A percentile compares a stretch with the other conserved stretches of the same genome.
These are phyloP conservation scores for Termitomyces sp. DNA, from an alignment of 768 basidiomycete species.

Conservation along the genomic window DNA sequence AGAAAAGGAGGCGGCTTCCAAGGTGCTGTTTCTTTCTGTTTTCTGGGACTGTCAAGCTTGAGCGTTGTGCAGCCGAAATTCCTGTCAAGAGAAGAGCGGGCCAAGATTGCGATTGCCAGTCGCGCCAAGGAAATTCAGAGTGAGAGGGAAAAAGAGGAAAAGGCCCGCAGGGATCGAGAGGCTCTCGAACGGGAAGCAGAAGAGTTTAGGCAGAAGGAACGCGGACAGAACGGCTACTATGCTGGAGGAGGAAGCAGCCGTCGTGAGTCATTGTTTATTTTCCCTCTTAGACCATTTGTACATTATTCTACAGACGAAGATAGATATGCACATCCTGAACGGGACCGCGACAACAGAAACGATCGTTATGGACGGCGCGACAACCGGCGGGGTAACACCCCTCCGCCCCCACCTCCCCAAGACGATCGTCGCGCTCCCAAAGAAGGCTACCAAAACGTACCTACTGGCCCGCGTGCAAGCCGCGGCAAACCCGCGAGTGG, in stretches of 20 bases:
- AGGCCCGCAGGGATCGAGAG: constrained; percentile 54
- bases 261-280: constrained; percentile 24
- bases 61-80: constrained; percentile 72
- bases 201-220: constrained; percentile 49
- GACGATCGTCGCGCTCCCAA: constrained; percentile 29
- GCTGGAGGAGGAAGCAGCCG: constrained; percentile 24
- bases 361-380: constrained; percentile 35
- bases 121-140: constrained; percentile 78
- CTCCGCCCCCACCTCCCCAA: constrained; percentile 29
- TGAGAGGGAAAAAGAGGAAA: constrained; percentile 63
- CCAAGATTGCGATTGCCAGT: constrained; percentile 81
- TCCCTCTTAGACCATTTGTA: not conserved
- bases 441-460: constrained; percentile 59
- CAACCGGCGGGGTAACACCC: constrained; percentile 29
- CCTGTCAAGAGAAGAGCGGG: constrained; percentile 87
- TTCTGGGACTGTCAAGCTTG: not conserved
- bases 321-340: constrained; percentile 45
- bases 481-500: constrained; percentile 36
- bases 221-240: constrained; percentile 28
- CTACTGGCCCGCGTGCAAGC: constrained; percentile 81
- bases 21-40: constrained; percentile 39
- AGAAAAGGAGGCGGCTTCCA: constrained; percentile 87
- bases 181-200: constrained; percentile 73
- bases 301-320: constrained; percentile 40
- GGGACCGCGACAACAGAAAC: constrained; percentile 32